Evolutionary conservation across 1,139 yeast species (phyloP).

Genomic region (Candida buenavistaensis): DNA sequence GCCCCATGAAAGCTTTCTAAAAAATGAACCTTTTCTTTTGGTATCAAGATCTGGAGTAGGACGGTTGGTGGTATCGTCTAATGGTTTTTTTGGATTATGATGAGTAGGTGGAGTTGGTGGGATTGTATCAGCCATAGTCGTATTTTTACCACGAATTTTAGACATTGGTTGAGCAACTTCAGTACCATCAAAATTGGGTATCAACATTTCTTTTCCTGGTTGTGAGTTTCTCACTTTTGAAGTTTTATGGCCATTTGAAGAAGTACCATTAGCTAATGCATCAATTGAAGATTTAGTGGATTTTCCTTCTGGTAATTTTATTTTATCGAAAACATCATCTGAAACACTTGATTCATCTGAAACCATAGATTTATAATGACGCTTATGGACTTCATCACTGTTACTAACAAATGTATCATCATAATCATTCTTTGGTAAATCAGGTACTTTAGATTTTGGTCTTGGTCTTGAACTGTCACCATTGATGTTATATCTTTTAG

Average conservation of each 20-base stretch:
- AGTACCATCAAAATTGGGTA: constrained; percentile 24
- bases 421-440: constrained; percentile 25
- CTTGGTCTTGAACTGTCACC: constrained; percentile 21
- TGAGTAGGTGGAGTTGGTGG: constrained; percentile 23
- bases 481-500: constrained; percentile 17
- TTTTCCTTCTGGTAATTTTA: constrained; percentile 41
- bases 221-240: constrained; percentile 26
- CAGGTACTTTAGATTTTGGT: constrained; percentile 36
- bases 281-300: constrained; percentile 17
- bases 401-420: constrained; percentile 42
- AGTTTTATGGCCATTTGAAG: constrained; percentile 8
- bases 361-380: constrained; percentile 13
- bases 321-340: constrained; percentile 41
- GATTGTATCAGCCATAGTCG: constrained; percentile 14
- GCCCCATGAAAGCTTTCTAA: constrained; percentile 66
- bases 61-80: constrained; percentile 34
- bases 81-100: constrained; percentile 22
- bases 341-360: constrained; percentile 19
- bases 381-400: constrained; percentile 24
- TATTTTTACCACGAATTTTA: constrained; percentile 24
- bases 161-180: constrained; percentile 25
- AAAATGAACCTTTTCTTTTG: constrained; percentile 51
- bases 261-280: constrained; percentile 13
- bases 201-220: constrained; percentile 42
- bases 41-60: constrained; percentile 16